A percentile compares a stretch with the other conserved stretches of the same genome.
Evolutionary conservation across 192 early-diverging fungal genomes (phyloP).

Genomic region (Lobulomyces angularis): DNA sequence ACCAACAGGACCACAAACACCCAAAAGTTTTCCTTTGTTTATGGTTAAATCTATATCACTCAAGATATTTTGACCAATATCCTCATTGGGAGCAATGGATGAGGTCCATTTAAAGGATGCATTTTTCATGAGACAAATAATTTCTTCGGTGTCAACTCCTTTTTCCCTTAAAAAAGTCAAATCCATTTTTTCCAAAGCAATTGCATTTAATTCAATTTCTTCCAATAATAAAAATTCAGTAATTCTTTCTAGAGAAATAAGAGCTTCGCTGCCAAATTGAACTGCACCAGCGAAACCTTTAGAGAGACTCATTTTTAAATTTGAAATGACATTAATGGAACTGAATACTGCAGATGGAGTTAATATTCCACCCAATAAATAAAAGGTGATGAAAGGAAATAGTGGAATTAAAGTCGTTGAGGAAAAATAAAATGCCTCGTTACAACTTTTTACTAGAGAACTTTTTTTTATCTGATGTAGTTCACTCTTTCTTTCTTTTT

Average conservation of each 20-base stretch:
- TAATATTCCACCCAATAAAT: slow-evolving; percentile 25
- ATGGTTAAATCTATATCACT: slow-evolving; percentile 18
- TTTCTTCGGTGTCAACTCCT: no score
- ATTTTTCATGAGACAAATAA: no score
- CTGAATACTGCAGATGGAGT: slow-evolving; percentile 25
- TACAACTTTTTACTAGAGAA: slow-evolving; percentile 20
- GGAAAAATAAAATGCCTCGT: slow-evolving; percentile 35
- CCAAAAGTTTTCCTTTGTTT: slow-evolving; percentile 17
- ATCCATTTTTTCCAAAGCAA: no score
- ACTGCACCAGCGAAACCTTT: slow-evolving; percentile 10
- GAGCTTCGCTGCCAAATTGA: slow-evolving; percentile 22
- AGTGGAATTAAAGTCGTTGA: slow-evolving; percentile 21
- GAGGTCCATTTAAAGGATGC: no score
- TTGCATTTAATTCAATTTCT: no score
- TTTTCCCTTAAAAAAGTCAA: no score
- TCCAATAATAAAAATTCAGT: background rate
- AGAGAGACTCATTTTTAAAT: background rate
- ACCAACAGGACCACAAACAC: slow-evolving; percentile 33
- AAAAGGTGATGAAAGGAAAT: slow-evolving; percentile 27
- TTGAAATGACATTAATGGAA: no score
- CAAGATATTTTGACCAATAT: slow-evolving; percentile 8
- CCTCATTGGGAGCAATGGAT: no score
- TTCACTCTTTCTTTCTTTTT: slow-evolving; percentile 18
- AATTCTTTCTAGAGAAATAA: slow-evolving; percentile 22
- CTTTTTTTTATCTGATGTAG: slow-evolving; percentile 18